Conservation (phyloP, 1,284 basidiomycete genomes). For the Naganishia albida region DNA sequence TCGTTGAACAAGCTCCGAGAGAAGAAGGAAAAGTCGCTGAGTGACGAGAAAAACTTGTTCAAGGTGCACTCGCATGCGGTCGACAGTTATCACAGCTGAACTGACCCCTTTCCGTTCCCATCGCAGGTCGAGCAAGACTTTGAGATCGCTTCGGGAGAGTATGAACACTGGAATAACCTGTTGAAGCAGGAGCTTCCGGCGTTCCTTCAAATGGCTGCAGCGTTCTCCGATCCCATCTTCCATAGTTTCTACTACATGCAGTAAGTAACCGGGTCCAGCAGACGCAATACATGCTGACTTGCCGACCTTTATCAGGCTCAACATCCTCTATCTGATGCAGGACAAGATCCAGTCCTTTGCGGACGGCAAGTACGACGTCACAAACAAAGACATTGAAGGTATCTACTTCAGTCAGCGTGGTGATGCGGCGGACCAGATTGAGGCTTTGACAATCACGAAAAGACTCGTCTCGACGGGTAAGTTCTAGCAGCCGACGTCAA, state of each 20-base stretch:
- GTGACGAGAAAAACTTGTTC: conserved; percentile 92
- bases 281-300: conserved; percentile 14
- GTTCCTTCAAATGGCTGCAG: conserved; percentile 82
- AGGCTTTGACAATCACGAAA: conserved; percentile 74
- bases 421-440: conserved; percentile 74
- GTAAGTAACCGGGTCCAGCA: conserved; percentile 60
- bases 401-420: conserved; percentile 78
- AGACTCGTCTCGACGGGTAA: conserved; percentile 77
- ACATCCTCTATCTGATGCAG: conserved; percentile 89
- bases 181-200: conserved; percentile 90
- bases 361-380: conserved; percentile 77
- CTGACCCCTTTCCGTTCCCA: conserved; percentile 26
- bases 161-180: conserved; percentile 91
- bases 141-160: conserved; percentile 90
- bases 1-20: conserved; percentile 90
- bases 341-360: conserved; percentile 89
- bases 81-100: not conserved
- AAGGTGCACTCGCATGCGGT: conserved; percentile 61
- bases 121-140: conserved; percentile 94
- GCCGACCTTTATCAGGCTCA: conserved; percentile 67
- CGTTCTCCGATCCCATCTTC: conserved; percentile 94
- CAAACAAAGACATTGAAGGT: conserved; percentile 69
- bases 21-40: conserved; percentile 94
- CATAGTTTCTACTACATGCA: conserved; percentile 99
- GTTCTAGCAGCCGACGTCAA: conserved; percentile 43